These are phyloP conservation scores for Anisodus tanguticus DNA, from an alignment of 257 asterid genomes.

Conservation along the genomic window DNA sequence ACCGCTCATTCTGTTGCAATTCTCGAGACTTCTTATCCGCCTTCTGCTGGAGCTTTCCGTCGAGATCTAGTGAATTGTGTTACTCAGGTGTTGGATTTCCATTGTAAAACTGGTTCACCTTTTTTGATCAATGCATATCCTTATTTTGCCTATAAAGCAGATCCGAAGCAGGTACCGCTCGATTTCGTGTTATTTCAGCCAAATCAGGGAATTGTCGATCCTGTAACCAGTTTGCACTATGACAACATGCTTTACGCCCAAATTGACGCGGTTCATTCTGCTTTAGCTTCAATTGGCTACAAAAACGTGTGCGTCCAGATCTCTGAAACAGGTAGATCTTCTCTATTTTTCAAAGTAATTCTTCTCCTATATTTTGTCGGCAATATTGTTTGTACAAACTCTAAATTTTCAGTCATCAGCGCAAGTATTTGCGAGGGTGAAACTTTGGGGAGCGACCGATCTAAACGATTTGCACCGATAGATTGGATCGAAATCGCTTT, in stretches of 20 bases:
- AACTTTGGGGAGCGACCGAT: too few species aligned
- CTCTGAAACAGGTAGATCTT: slow-evolving; percentile 55
- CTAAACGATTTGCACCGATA: too few species aligned
- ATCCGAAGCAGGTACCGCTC: slow-evolving; percentile 64
- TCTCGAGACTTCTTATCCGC: slow-evolving; percentile 76
- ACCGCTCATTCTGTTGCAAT: slow-evolving; percentile 79
- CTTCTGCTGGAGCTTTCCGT: slow-evolving; percentile 77
- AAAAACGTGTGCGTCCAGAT: slow-evolving; percentile 71
- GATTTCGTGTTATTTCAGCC: slow-evolving; percentile 70
- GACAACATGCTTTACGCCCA: slow-evolving; percentile 83
- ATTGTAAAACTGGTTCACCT: slow-evolving; percentile 65
- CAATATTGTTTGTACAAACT: too few species aligned
- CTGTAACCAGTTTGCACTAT: slow-evolving; percentile 59
- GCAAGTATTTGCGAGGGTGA: too few species aligned
- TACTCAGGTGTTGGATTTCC: slow-evolving; percentile 63
- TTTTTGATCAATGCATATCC: slow-evolving; percentile 79
- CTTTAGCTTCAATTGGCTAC: slow-evolving; percentile 67
- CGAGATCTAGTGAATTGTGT: slow-evolving; percentile 52
- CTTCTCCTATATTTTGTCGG: too few species aligned
- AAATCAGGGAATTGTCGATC: slow-evolving; percentile 56
- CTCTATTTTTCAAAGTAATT: too few species aligned
- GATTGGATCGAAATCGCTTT: too few species aligned
- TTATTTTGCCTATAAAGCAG: slow-evolving; percentile 72
- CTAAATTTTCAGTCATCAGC: too few species aligned
- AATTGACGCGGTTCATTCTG: slow-evolving; percentile 79